Evolutionary conservation across 768 basidiomycete species (phyloP), one percentile per base, ranked within the genome.

Genomic region (Kwoniella mangroviensis): DNA sequence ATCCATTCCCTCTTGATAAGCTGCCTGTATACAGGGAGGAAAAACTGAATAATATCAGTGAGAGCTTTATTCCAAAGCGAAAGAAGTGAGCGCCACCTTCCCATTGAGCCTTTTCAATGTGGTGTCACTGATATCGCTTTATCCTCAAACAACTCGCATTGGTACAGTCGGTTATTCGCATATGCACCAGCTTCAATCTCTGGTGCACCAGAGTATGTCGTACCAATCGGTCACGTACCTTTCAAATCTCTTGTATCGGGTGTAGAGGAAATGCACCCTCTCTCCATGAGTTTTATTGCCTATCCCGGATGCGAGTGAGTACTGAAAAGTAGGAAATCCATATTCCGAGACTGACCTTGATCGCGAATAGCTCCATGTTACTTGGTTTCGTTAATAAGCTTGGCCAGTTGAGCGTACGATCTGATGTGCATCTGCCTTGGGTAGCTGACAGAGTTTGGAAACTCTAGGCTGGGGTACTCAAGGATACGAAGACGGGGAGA

Each of bases 171-270:
- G 28, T 34, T 55, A 7, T 60, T 41, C 59, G 55, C 21, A 58
- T 62, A 15, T 54, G 56, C 9, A 3, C 51, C 63, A 11, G 34
- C 51, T n/a, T 64, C 63, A 11, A 64, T 64, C 10, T 63, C 67
- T n/a, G 72, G 73, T 45, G 70, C 69, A 26, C 70, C 68, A 3
- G 65, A 76, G 19, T 64, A 63, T 57, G 74, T 74, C 41, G 55
- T 76, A 22, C 76, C 76, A 2, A 72, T 83, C 42, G 79, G 78
- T 40, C 78, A 83, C 65, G 78, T 76, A 0, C 65, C 75, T 4
- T 82, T 77, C 69, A 64, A 73, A 49, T 72, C 68, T 21, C 68
- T 71, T 22, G 67, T 81, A 58, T 73, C 71, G 24, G 55, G 43
- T 5, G 28, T 41, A 63, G 58, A 58, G 21, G 74, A 75, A 54